Evolutionary conservation across 192 early-diverging fungal species (phyloP).

Genomic region (Jimgerdemannia lactiflua): DNA sequence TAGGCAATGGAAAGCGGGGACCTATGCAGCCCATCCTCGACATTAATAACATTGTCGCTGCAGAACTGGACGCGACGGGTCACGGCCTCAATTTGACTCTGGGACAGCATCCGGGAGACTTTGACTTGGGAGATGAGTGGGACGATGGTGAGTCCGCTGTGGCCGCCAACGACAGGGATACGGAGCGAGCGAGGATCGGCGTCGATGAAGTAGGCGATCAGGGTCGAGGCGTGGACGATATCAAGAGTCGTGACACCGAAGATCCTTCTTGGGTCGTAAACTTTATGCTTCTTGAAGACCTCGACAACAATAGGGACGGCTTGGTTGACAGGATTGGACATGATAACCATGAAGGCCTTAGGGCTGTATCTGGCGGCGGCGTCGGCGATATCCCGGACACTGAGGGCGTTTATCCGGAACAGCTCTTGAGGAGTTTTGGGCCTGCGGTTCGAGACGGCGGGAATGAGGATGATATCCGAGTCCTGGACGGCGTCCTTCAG

Average conservation of each 20-base stretch:
- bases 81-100: slow-evolving; percentile 80
- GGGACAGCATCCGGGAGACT: slow-evolving; percentile 64
- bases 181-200: slow-evolving; percentile 65
- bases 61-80: slow-evolving; percentile 97
- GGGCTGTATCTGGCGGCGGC: slow-evolving; percentile 80
- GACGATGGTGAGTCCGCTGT: slow-evolving; percentile 95
- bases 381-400: slow-evolving; percentile 79
- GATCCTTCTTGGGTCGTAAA: slow-evolving; percentile 84
- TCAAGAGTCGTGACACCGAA: slow-evolving; percentile 97
- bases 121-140: slow-evolving; percentile 79
- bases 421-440: slow-evolving; percentile 98
- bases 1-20: slow-evolving; percentile 89
- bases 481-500: slow-evolving; percentile 67
- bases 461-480: slow-evolving; percentile 77
- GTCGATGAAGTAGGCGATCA: slow-evolving; percentile 77
- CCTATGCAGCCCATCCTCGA: slow-evolving; percentile 88
- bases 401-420: slow-evolving; percentile 98
- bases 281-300: slow-evolving; percentile 86
- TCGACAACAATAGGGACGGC: slow-evolving; percentile 96
- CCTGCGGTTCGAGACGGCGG: slow-evolving; percentile 96
- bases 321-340: slow-evolving; percentile 98
- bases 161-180: slow-evolving; percentile 89
- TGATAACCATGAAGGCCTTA: slow-evolving; percentile 84
- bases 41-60: slow-evolving; percentile 98
- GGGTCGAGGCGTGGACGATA: slow-evolving; percentile 90